Conservation (phyloP, 2,329 filamentous ascomycete genomes). For the Camillea tinctor region DNA sequence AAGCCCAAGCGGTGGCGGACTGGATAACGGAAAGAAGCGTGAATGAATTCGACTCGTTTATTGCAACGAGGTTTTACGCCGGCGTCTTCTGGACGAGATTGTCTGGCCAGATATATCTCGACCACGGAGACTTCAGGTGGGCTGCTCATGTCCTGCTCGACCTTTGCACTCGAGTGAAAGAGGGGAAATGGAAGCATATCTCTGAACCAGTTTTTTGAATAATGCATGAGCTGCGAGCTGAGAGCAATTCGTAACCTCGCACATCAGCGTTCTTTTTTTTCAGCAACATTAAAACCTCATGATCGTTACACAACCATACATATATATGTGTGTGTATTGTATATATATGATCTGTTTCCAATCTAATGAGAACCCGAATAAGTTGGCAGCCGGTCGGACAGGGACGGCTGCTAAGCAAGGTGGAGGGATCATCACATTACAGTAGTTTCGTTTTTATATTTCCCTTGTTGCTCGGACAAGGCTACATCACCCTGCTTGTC, state of each 20-base stretch:
- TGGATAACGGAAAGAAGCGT: conserved; percentile 32
- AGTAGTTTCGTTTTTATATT: conserved; percentile 13
- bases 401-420: neutral
- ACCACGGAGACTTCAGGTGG: conserved; percentile 28
- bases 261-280: neutral
- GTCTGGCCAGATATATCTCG: conserved; percentile 29
- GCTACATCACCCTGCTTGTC: neutral
- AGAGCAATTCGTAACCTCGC: neutral
- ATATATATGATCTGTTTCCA: neutral
- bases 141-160: conserved; percentile 27
- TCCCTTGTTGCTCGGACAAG: neutral
- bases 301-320: neutral
- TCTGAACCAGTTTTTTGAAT: neutral
- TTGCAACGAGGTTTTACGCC: conserved; percentile 29
- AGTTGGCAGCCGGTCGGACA: neutral
- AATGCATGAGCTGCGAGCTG: neutral
- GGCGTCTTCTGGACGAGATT: conserved; percentile 29
- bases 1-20: conserved; percentile 24
- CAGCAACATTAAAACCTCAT: neutral
- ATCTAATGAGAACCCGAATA: neutral
- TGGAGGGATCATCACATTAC: neutral
- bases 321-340: too few species aligned
- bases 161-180: conserved; percentile 24
- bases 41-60: conserved; percentile 30
- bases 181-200: conserved; percentile 15